Evolutionary conservation across 2,329 filamentous ascomycete genomes (phyloP), one percentile per base, ranked within the genome.

Genomic region (Neopestalotiopsis sp.): DNA sequence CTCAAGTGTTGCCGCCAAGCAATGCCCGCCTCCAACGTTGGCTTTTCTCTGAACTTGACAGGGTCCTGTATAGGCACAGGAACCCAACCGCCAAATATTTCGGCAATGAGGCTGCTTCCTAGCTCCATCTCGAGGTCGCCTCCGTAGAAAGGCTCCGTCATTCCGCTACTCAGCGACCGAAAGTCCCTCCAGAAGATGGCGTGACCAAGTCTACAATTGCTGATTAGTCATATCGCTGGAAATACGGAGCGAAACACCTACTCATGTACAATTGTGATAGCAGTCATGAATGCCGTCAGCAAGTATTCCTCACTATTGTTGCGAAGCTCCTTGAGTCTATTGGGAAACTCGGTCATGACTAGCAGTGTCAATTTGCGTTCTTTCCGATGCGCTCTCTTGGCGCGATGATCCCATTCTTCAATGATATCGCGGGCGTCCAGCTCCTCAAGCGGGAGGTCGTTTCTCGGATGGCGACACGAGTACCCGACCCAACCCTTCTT

Each of bases 51-150:
- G 10, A 73, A 61, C n/a, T 65, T 65, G 2, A 58, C 30, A 14
- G 69, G 32, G 10, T 71, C 66, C 56, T 70, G 70, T 20, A 79
- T 70, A 3, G 78, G 76, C 4, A 78, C 74, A 0, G 78, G 79
- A 4, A 75, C 59, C 77, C 77, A 80, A 10, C 77, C 78, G 7
- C 78, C 76, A 67, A 80, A 81, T 1, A 79, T 71, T n/a, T 74
- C 72, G 12, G 76, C 74, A n/a, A 80, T 67, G 69, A 80, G 79
- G 71, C 76, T 79, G 65, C 79, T 76, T 30, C 78, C 78, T 7
- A 80, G 74, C 65, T 80, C 78, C 77, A 80, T 80, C 66, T 80
- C 77, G 7, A 80, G 71, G 57, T 80, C 78, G 2, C 70, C 74
- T 7, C 78, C 78, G 67, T 79, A 81, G 70, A 75, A 80, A 1